Base-by-base conservation (phyloP, 192 early-diverging fungal genomes). In the Linnemannia elongata region DNA sequence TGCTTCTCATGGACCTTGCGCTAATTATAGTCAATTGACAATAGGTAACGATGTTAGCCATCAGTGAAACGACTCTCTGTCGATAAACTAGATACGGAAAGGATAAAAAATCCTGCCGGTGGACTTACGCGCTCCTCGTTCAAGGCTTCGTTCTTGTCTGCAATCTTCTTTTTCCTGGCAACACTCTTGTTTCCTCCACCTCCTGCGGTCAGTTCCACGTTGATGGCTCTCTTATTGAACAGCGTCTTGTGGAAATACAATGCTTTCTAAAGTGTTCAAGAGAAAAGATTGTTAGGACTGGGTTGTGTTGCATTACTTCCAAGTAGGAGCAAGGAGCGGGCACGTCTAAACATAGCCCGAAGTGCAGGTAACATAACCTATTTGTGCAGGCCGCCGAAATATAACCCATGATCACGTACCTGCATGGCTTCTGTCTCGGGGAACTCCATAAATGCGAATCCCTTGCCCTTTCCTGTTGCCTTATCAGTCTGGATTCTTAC, bases 361-460 rank as follows among this genome's bases (percentile, higher is more conserved):
- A 6, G 1, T 4, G 6, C 38, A 39, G 3, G 38, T 39, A 39
- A 3, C 3, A 39, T 39, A 39, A 39, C 38, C 38, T 6, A 39
- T 39, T 39, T 6, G 38, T 39, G 38, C 6, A 22, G 5, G 5
- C 13, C 4, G 45, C 12, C 5, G 0, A 33, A 4, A 4, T 42
- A 54, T 41, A 24, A 24, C 20, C 36, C 36, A n/a, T 39, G 1
- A 35, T 33, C 49, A 35, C 77, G 1, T 89, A 90, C 90, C 77
- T 91, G 93, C 82, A 94, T 74, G 42, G 92, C 78, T 15, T 88
- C 88, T 24, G 90, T 81, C 41, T 88, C 87, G 20, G 84, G 89
- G 75, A 95, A 93, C 83, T 95, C 94, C 42, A 93, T 87, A 89
- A 95, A 95, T 33, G 94, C 94, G 88, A 94, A 95, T 4, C 94